Percentiles rank a stretch among this genome's conserved stretches.
Evolutionary conservation across 163 green algal species (phyloP).

Genomic region (Chlorella variabilis): DNA sequence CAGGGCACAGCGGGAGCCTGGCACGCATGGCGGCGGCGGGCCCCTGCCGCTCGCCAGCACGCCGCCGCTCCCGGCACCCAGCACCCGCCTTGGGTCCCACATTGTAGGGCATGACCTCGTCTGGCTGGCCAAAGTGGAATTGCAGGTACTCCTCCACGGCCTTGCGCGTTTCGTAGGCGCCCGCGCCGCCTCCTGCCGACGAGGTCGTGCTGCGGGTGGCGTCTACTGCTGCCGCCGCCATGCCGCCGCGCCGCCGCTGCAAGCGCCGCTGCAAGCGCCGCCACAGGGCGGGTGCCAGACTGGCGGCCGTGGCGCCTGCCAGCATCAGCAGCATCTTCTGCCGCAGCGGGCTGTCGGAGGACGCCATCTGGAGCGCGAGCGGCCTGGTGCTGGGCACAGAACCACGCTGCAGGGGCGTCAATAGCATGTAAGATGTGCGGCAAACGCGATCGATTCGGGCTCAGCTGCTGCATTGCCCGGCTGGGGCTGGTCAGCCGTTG

Average conservation of each 20-base stretch:
- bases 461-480: too few relatives aligned
- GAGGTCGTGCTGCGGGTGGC: conserved; percentile 47
- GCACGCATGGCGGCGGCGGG: too few relatives aligned
- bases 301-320: conserved; percentile 1
- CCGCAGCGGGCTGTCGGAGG: neutral
- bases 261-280: neutral
- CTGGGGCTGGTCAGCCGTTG: too few relatives aligned
- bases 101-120: conserved; percentile 71
- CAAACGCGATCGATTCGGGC: too few relatives aligned
- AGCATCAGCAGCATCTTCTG: conserved; percentile 7
- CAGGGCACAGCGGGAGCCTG: too few relatives aligned
- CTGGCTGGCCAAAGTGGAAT: conserved; percentile 69
- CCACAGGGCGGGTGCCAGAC: conserved; percentile 1
- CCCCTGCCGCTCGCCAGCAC: too few relatives aligned
- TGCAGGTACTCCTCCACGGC: conserved; percentile 83
- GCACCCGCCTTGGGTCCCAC: conserved; percentile 42
- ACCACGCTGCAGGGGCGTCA: neutral
- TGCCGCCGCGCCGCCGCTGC: neutral
- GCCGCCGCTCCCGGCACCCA: neutral
- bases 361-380: too few relatives aligned
- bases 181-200: conserved; percentile 57
- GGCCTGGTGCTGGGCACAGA: neutral
- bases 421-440: too few relatives aligned
- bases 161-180: conserved; percentile 69
- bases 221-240: neutral